phyloP scores from a whole-genome alignment of 352 stramenopile species.

The Phytopythium kandeliae region DNA sequence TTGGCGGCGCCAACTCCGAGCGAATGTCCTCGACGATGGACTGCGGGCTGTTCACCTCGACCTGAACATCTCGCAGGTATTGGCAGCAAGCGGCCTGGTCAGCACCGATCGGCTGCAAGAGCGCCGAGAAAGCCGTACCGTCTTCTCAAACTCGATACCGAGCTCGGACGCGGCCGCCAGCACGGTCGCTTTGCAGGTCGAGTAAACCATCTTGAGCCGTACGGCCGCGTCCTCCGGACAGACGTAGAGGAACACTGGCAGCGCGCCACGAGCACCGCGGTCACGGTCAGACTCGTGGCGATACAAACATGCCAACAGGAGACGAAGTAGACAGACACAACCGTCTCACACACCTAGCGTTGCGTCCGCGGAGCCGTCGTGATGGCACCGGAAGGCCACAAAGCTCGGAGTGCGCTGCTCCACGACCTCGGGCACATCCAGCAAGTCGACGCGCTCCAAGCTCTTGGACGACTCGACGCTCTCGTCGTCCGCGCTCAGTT shows the following conservation, averaged over 20 bases:
- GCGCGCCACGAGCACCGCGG: not conserved
- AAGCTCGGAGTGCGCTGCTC: conserved; percentile 71
- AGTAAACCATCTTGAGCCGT: conserved; percentile 90
- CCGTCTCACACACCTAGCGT: not conserved
- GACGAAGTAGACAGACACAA: too few relatives aligned
- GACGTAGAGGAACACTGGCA: conserved; percentile 85
- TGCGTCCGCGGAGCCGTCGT: not conserved
- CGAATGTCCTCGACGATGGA: conserved; percentile 64
- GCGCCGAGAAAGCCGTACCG: conserved; percentile 16
- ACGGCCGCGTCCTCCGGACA: conserved; percentile 85
- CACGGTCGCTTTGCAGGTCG: conserved; percentile 84
- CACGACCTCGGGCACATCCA: conserved; percentile 47
- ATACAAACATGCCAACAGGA: not conserved
- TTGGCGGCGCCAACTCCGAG: conserved; percentile 38
- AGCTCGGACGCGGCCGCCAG: conserved; percentile 58
- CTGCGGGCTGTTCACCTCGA: conserved; percentile 67
- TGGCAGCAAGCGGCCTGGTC: not conserved
- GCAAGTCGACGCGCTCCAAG: conserved; percentile 64
- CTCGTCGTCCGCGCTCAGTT: conserved; percentile 72
- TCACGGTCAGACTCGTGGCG: too few relatives aligned
- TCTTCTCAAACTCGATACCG: conserved; percentile 69
- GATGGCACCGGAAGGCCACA: conserved; percentile 64
- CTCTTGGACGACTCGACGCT: conserved; percentile 79
- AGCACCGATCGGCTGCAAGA: not conserved
- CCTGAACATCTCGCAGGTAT: conserved; percentile 13